These are phyloP conservation scores for Nitzschia inconspicua DNA, from an alignment of 108 stramenopile genomes.

Conservation along the genomic window DNA sequence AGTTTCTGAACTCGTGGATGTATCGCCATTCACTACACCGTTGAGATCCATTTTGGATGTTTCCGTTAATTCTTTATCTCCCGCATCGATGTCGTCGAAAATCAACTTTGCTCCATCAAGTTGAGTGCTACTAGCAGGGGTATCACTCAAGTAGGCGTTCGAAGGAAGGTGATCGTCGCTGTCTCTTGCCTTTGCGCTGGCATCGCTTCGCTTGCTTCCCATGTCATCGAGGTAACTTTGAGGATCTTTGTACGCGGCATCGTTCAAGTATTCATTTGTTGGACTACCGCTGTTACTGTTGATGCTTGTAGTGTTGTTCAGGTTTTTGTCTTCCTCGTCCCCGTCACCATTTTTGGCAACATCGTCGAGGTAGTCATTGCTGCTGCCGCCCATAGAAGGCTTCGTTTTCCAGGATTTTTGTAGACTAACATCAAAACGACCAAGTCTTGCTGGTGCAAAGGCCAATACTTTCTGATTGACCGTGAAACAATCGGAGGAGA, in stretches of 20 bases:
- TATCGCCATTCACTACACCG: neutral
- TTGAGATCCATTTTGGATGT: neutral
- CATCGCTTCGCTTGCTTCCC: neutral
- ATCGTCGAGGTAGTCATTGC: neutral
- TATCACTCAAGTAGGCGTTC: neutral
- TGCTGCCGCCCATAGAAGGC: neutral
- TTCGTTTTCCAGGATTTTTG: neutral
- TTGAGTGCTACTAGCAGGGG: neutral
- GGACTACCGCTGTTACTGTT: too few relatives aligned
- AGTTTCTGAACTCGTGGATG: neutral
- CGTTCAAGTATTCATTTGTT: neutral
- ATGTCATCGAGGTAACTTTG: neutral
- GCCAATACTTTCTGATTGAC: too few relatives aligned
- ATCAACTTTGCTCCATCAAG: neutral
- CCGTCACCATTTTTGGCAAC: neutral
- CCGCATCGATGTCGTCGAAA: neutral
- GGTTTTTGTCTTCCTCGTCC: neutral
- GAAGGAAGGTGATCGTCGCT: neutral
- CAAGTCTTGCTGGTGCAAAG: neutral
- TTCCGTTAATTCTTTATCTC: neutral
- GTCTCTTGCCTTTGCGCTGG: neutral
- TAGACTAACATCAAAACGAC: conserved; percentile 1
- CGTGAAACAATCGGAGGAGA: too few relatives aligned
- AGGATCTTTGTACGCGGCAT: neutral
- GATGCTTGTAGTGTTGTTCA: neutral